A percentile compares a stretch with the other conserved stretches of the same genome.
Evolutionary conservation across 495 filamentous ascomycete genomes (phyloP).

Genomic region (Neurospora africana): DNA sequence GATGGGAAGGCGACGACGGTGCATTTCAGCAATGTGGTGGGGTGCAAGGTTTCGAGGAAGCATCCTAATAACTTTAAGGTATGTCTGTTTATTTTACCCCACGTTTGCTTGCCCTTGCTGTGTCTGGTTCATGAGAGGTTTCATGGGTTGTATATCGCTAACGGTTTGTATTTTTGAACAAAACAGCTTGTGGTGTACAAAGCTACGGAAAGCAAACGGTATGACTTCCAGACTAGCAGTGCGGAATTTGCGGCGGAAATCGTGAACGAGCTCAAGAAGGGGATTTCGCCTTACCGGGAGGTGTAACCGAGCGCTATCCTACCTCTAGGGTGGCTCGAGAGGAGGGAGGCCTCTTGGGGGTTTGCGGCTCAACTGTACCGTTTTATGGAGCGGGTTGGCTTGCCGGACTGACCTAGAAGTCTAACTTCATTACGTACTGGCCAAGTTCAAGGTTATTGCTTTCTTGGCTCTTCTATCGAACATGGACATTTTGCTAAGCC

Average conservation of each 20-base stretch:
- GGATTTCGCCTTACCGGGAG: slow-evolving; percentile 44
- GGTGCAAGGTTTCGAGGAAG: slow-evolving; percentile 81
- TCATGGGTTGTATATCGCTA: not conserved
- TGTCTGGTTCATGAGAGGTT: not conserved
- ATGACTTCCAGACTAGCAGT: slow-evolving; percentile 88
- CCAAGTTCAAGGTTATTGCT: not conserved
- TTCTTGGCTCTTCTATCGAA: not conserved
- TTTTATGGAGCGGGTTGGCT: not conserved
- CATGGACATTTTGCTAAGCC: not conserved
- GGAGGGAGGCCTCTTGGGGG: not conserved
- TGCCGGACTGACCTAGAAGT: not conserved
- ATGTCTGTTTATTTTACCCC: slow-evolving; percentile 11
- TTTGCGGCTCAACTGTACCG: not conserved
- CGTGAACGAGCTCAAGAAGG: slow-evolving; percentile 76
- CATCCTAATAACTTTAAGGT: slow-evolving; percentile 89
- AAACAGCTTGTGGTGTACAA: slow-evolving; percentile 61
- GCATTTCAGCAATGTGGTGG: slow-evolving; percentile 84
- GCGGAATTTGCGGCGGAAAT: slow-evolving; percentile 76
- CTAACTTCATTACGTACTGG: not conserved
- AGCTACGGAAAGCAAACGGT: slow-evolving; percentile 80
- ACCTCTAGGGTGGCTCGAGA: not conserved
- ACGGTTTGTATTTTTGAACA: not conserved
- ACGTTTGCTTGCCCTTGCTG: not conserved
- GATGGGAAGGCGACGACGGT: slow-evolving; percentile 79
- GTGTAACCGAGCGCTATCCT: slow-evolving; percentile 8